phyloP scores from a whole-genome alignment of 2,329 filamentous ascomycete species.

The Colletotrichum tofieldiae region DNA sequence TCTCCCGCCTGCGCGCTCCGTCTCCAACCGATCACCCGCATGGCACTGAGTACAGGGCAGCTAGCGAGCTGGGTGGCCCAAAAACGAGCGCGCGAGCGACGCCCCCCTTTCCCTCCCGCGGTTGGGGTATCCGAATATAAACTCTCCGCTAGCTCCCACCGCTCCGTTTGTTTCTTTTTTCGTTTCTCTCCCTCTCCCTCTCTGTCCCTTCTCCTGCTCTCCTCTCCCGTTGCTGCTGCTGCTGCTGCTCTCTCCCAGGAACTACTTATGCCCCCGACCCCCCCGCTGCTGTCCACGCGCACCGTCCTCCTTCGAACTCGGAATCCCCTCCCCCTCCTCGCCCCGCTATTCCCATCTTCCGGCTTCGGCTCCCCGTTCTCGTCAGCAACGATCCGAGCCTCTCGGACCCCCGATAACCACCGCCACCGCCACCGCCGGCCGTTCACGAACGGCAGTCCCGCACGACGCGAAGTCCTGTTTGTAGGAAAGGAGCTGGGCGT shows the following conservation, averaged over 20 bases:
- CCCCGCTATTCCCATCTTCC: too few relatives aligned
- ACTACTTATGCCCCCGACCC: neutral
- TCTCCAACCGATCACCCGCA: constrained; percentile 13
- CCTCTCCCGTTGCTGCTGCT: neutral
- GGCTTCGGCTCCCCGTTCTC: neutral
- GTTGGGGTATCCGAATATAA: constrained; percentile 16
- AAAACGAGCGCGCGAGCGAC: neutral
- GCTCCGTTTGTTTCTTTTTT: neutral
- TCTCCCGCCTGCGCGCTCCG: neutral
- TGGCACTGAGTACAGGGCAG: neutral
- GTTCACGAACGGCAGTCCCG: too few relatives aligned
- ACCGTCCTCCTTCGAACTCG: neutral
- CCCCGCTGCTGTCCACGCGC: neutral
- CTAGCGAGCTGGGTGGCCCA: neutral
- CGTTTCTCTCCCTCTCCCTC: neutral
- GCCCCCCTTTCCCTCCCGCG: neutral
- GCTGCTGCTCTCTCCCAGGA: neutral
- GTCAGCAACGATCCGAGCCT: neutral
- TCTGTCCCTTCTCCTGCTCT: neutral
- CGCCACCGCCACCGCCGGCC: neutral
- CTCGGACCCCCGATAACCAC: neutral
- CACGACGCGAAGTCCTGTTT: too few relatives aligned
- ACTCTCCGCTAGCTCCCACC: constrained; percentile 18
- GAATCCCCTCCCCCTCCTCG: neutral
- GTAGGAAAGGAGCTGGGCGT: too few relatives aligned